These are phyloP conservation scores for Arctostaphylos glauca DNA, from an alignment of 148 eudicot species.

Conservation along the genomic window DNA sequence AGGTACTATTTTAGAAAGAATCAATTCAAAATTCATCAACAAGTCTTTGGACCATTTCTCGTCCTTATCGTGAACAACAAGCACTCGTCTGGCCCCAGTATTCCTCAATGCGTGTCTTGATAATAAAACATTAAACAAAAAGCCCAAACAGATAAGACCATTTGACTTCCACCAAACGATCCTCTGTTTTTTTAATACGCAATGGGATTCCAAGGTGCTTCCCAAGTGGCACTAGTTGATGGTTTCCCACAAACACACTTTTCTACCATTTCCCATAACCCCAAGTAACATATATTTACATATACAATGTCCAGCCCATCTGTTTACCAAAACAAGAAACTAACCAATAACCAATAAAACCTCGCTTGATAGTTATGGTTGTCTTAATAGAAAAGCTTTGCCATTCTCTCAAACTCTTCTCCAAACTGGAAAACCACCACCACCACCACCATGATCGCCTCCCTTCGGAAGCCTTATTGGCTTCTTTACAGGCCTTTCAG, in stretches of 20 bases:
- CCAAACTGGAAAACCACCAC: conserved; percentile 38
- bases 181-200: background rate
- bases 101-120: background rate
- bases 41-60: background rate
- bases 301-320: background rate
- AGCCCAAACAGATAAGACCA: conserved; percentile 20
- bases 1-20: too few species aligned
- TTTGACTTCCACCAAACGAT: conserved; percentile 25
- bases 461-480: conserved; percentile 23
- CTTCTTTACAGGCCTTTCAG: conserved; percentile 38
- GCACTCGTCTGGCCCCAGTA: background rate
- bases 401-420: conserved; percentile 20
- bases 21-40: background rate
- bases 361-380: conserved; percentile 31
- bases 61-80: background rate
- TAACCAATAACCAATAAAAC: background rate
- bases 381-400: conserved; percentile 34
- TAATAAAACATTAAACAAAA: background rate
- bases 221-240: background rate
- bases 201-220: background rate
- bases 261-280: background rate
- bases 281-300: background rate
- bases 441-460: background rate
- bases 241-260: background rate
- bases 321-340: background rate